phyloP scores from a whole-genome alignment of 768 basidiomycete species.

The Boletus tomentosulus region DNA sequence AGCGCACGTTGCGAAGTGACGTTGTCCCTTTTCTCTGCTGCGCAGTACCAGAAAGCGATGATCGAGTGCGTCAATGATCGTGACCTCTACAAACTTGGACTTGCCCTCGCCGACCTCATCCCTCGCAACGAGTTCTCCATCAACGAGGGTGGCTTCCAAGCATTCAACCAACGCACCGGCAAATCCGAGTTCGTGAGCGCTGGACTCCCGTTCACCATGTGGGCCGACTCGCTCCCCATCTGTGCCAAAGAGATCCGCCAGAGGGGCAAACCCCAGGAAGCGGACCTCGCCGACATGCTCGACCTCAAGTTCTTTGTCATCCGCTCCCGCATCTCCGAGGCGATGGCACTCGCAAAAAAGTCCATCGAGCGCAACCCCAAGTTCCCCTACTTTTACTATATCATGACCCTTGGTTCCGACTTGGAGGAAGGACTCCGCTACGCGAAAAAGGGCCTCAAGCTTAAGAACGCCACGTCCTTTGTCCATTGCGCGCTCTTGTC shows the following conservation, averaged over 20 bases:
- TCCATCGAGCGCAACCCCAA: slow-evolving; percentile 56
- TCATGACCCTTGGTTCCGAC: no score
- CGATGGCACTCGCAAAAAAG: no score
- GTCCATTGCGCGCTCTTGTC: no score
- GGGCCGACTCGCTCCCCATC: slow-evolving; percentile 54
- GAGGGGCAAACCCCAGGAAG: slow-evolving; percentile 41
- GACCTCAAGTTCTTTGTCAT: slow-evolving; percentile 60
- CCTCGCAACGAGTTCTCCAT: slow-evolving; percentile 59
- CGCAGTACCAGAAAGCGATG: slow-evolving; percentile 52
- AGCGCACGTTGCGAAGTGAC: slow-evolving; percentile 43
- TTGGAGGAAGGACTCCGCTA: slow-evolving; percentile 50
- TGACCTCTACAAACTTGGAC: slow-evolving; percentile 50
- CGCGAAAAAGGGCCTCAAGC: slow-evolving; percentile 64
- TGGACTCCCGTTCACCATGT: slow-evolving; percentile 59
- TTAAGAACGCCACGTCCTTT: no score
- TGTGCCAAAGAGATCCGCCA: slow-evolving; percentile 55
- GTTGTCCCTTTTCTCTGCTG: slow-evolving; percentile 37
- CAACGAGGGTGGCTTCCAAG: slow-evolving; percentile 51
- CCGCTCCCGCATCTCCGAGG: slow-evolving; percentile 44
- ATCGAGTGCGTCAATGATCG: slow-evolving; percentile 42
- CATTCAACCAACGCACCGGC: slow-evolving; percentile 41
- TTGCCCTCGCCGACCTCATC: slow-evolving; percentile 47
- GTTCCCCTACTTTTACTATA: slow-evolving; percentile 63
- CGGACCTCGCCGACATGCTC: slow-evolving; percentile 57
- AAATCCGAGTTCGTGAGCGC: slow-evolving; percentile 37